Percentiles rank a stretch among this genome's conserved stretches.
These are phyloP conservation scores for Solanum ossicruentum DNA, from an alignment of 257 asterid species.

Conservation along the genomic window DNA sequence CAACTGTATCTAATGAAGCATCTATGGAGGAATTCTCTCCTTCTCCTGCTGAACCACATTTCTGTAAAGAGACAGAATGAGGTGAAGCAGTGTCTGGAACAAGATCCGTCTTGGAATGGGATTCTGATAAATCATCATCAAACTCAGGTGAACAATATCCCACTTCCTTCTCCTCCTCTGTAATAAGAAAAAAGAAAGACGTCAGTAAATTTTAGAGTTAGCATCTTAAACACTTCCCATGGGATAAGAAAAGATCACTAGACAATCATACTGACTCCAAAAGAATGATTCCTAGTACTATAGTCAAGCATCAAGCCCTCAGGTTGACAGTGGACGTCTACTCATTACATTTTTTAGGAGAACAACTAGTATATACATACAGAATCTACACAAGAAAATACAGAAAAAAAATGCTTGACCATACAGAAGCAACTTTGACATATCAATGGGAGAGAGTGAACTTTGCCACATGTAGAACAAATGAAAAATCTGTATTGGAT, in stretches of 20 bases:
- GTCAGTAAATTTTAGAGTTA: not conserved
- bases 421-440: not conserved
- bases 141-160: conserved; percentile 38
- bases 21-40: conserved; percentile 1
- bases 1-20: conserved; percentile 1
- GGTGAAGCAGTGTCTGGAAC: conserved; percentile 3
- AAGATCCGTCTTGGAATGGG: conserved; percentile 3
- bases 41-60: not conserved
- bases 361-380: not conserved
- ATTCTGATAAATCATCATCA: conserved; percentile 13
- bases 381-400: not conserved
- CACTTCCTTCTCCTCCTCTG: conserved; percentile 37
- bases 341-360: not conserved
- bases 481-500: not conserved
- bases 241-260: not conserved
- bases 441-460: not conserved
- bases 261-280: not conserved
- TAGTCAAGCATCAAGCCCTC: not conserved
- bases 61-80: not conserved
- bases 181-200: conserved; percentile 5
- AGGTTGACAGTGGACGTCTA: not conserved
- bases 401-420: not conserved
- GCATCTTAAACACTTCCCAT: not conserved
- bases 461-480: not conserved
- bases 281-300: not conserved